Base-by-base conservation (phyloP, 306 rosid genomes). In the Sphenostylis stenocarpa region DNA sequence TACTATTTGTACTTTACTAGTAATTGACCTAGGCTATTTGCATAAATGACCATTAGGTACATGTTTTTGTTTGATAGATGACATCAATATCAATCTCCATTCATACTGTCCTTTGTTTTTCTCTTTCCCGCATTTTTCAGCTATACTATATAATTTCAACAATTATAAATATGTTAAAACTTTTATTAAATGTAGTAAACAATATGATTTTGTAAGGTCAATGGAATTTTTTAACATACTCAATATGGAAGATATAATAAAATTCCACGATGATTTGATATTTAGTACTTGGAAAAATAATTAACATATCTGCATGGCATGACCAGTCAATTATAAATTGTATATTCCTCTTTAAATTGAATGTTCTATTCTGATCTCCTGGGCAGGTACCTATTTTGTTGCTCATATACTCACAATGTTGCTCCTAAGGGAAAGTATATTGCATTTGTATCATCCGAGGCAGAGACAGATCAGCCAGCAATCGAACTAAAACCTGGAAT, bases 391-490 rank as follows among this genome's bases (percentile, higher is more conserved):
- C 88, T 95, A 76, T 95, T 95, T 80, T 95, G 98, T 82, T 90
- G 97, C 82, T 95, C 98, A 5, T 92, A 92, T 76, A 88, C 98
- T 58, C 98, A 95, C 89, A 95, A 95, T 61, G 97, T 95, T 87
- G 97, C 97, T 77, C 97, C 98, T 3, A 92, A 84, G 87, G 98
- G 97, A 36, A 95, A 95, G 79, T 95, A 78, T 81, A 90, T 95
- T 83, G 97, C 98, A 52, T 95, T 95, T 90, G 97, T 95, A 62
- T 90, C 98, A 53, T 81, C 96, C 0, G 98, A 95, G 81, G 98
- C 98, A 17, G 98, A 95, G 95, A 92, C 97, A 6, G 96, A 89
- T 69, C 73, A 85, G 73, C 98, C 98, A 2, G 80, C 90, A 85
- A 71, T 79, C 81, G 98, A 95, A 85, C 92, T 95, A 31, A 95